Percentiles rank a stretch among this genome's conserved stretches.
Conservation (phyloP, 306 rosid species). For the Clitoria ternatea region DNA sequence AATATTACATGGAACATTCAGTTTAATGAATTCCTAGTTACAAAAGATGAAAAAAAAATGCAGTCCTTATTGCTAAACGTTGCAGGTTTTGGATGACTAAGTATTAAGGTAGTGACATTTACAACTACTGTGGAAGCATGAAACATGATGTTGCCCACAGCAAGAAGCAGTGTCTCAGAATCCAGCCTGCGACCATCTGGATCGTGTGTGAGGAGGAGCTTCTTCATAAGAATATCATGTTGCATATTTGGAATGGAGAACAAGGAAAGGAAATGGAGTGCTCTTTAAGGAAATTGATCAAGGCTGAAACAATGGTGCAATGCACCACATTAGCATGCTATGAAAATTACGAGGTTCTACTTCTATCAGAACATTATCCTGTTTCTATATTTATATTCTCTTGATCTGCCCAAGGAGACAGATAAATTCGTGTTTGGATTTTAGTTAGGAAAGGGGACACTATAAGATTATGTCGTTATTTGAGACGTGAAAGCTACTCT, state of each 20-base stretch:
- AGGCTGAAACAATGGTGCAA: conserved; percentile 21
- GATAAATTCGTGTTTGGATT: too few relatives aligned
- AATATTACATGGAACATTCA: background rate
- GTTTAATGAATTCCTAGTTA: background rate
- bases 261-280: conserved; percentile 17
- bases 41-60: background rate
- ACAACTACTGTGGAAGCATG: conserved; percentile 35
- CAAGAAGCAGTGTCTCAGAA: conserved; percentile 50
- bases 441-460: too few relatives aligned
- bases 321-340: background rate
- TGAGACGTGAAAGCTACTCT: too few relatives aligned
- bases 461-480: too few relatives aligned
- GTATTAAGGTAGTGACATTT: background rate
- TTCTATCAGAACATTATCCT: background rate
- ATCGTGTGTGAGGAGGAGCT: conserved; percentile 58
- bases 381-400: background rate
- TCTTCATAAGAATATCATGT: conserved; percentile 40
- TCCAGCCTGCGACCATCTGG: conserved; percentile 65
- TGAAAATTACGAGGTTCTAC: background rate
- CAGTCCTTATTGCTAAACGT: background rate
- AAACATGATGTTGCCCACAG: conserved; percentile 48
- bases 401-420: background rate
- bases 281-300: conserved; percentile 32
- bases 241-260: conserved; percentile 19
- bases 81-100: too few relatives aligned